Conservation (phyloP, 139 green algal species). For the Volvox reticuliferus region DNA sequence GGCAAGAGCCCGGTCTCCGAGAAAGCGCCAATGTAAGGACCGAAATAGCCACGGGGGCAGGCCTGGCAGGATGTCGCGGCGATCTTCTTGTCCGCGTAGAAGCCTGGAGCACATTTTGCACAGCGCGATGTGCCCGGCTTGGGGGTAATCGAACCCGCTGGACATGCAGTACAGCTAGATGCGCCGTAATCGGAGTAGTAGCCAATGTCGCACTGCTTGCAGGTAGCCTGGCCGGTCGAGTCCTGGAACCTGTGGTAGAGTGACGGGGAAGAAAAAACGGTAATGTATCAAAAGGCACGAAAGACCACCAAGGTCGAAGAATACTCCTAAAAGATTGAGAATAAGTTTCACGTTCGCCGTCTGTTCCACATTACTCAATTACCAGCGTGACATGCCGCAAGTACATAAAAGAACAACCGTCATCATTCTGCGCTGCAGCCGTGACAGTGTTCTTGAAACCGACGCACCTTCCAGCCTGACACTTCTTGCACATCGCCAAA, state of each 20-base stretch:
- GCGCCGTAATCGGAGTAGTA: slow-evolving; percentile 21
- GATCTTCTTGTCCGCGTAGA: not conserved
- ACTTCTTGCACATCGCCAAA: not conserved
- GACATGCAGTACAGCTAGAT: not conserved
- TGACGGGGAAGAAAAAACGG: not conserved
- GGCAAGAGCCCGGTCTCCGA: not conserved
- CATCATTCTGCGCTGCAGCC: too few relatives aligned
- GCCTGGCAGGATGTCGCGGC: slow-evolving; percentile 7
- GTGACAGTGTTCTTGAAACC: not conserved
- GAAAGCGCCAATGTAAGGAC: slow-evolving; percentile 7
- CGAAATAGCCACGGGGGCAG: slow-evolving; percentile 35
- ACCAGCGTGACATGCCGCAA: too few relatives aligned
- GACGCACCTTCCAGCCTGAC: slow-evolving; percentile 21
- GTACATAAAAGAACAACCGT: too few relatives aligned
- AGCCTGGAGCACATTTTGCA: not conserved
- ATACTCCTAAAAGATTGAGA: too few relatives aligned
- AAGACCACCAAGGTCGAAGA: too few relatives aligned
- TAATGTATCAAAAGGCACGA: too few relatives aligned
- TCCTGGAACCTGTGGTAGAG: slow-evolving; percentile 12
- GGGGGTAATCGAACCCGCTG: not conserved
- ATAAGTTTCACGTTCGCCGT: too few relatives aligned
- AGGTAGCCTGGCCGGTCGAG: not conserved
- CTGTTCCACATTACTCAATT: too few relatives aligned
- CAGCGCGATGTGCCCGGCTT: slow-evolving; percentile 8
- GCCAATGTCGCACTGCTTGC: slow-evolving; percentile 29